These are phyloP conservation scores for Caulochytrium protostelioides DNA, from an alignment of 371 early-diverging fungal species.

Conservation along the genomic window DNA sequence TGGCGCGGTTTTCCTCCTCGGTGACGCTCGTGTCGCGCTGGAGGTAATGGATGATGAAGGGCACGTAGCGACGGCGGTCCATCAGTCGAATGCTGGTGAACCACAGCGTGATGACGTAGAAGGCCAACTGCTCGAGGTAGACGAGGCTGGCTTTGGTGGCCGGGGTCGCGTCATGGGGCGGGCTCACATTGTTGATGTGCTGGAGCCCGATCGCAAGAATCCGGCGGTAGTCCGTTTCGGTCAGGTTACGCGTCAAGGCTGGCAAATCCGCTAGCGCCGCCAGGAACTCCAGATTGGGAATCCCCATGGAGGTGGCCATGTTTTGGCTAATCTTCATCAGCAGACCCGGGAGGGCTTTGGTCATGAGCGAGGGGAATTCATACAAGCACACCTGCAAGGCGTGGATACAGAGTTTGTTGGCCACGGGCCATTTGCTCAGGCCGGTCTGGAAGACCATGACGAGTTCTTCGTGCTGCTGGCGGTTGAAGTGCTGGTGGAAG, in stretches of 20 bases:
- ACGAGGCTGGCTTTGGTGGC: slow-evolving; percentile 18
- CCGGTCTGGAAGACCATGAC: slow-evolving; percentile 56
- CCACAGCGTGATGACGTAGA: slow-evolving; percentile 46
- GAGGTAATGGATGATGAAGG: slow-evolving; percentile 55
- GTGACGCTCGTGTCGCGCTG: neutral
- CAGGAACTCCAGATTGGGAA: slow-evolving; percentile 74
- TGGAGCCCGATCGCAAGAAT: slow-evolving; percentile 83
- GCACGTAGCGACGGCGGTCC: slow-evolving; percentile 56
- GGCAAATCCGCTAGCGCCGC: slow-evolving; percentile 63
- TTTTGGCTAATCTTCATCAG: slow-evolving; percentile 44
- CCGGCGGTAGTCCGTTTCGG: slow-evolving; percentile 53
- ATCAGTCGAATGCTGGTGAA: slow-evolving; percentile 48
- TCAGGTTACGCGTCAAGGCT: slow-evolving; percentile 55
- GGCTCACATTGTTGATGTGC: slow-evolving; percentile 43
- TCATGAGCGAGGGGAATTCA: slow-evolving; percentile 55
- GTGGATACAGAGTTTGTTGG: slow-evolving; percentile 60
- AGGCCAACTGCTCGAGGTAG: slow-evolving; percentile 69
- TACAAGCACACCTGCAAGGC: slow-evolving; percentile 56
- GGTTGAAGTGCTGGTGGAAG: slow-evolving; percentile 47
- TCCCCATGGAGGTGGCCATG: slow-evolving; percentile 56
- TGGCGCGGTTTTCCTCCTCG: slow-evolving; percentile 38
- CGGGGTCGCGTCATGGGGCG: slow-evolving; percentile 4
- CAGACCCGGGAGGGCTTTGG: slow-evolving; percentile 47
- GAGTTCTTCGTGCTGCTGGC: slow-evolving; percentile 46
- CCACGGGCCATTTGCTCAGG: slow-evolving; percentile 43